These are phyloP conservation scores for Hamigera avellanea DNA, from an alignment of 495 filamentous ascomycete species.

Conservation along the genomic window DNA sequence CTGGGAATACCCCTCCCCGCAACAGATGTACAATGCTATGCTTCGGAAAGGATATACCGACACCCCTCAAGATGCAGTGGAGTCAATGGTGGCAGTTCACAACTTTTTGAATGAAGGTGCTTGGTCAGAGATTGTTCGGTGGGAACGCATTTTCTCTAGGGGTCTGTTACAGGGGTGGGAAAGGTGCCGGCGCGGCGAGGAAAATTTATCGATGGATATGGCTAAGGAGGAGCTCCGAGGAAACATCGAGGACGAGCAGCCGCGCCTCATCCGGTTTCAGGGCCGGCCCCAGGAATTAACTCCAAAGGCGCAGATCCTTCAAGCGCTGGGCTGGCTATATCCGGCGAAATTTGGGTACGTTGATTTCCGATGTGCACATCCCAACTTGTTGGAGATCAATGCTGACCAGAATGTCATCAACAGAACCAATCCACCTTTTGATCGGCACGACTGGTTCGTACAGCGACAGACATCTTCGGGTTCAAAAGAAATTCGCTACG, in stretches of 20 bases:
- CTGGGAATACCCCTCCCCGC: conserved; percentile 97
- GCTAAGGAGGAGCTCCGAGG: conserved; percentile 26
- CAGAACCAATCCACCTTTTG: conserved; percentile 79
- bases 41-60: conserved; percentile 91
- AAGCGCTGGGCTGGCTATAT: conserved; percentile 63
- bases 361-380: too few species aligned
- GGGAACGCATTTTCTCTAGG: conserved; percentile 74
- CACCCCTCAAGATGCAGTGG: conserved; percentile 85
- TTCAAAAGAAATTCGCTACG: conserved; percentile 72
- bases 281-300: conserved; percentile 81
- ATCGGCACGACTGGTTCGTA: conserved; percentile 96
- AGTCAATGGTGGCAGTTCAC: conserved; percentile 93
- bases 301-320: conserved; percentile 75
- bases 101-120: conserved; percentile 98
- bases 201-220: conserved; percentile 33
- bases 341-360: conserved; percentile 67
- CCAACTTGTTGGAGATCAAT: background rate
- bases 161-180: conserved; percentile 64
- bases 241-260: conserved; percentile 34
- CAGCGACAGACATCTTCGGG: conserved; percentile 51
- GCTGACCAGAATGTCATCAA: background rate
- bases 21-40: conserved; percentile 99
- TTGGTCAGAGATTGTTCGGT: conserved; percentile 84
- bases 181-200: conserved; percentile 63
- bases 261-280: conserved; percentile 73